Base-by-base conservation (phyloP, 2,329 filamentous ascomycete genomes). In the Cytospora chrysosperma region DNA sequence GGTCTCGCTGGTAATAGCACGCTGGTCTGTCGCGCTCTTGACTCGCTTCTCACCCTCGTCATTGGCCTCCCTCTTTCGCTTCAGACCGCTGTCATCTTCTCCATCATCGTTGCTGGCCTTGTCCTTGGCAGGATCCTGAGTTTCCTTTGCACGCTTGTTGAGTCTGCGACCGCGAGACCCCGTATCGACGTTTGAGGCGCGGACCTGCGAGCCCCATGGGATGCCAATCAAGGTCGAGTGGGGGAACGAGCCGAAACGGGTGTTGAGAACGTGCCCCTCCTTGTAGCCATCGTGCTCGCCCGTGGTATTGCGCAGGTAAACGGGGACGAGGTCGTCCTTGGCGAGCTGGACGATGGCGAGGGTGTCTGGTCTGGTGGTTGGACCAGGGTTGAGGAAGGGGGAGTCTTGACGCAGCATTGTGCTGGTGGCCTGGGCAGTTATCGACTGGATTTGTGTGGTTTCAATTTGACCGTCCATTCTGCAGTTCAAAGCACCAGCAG, bases 201-300 rank as follows among this genome's bases (percentile, higher is more conserved):
- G 85, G 26, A 98, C 88, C 74, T 98, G 95, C 8, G 91, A 92
- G 30, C 95, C 95, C 94, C 94, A 98, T 50, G 91, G 90, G 60
- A 93, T 81, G 6, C 86, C 82, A 61, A 97, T 83, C 53, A 94
- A 77, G 0, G 91, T 93, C 13, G 85, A 89, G 73, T 94, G 91
- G 0, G 91, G 91, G 65, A 93, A 94, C 0, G 93, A 97, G 56
- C 95, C 95, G 72, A 97, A 99, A 52, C 93, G 88, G 1, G 94
- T 99, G 77, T 97, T 98, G 60, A 93, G 86, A 2, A 92, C 89
- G 54, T 88, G 88, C 40, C 90, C 90, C 73, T 93, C 89, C 32
- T 85, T 84, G 70, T 93, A 93, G 64, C 90, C 90, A 71, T 88
- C 84, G 67, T 89, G 82, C 50, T 85, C 82, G 59, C 86, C 86